phyloP scores from a whole-genome alignment of 441 rosid species.

The Erodium moschatum region DNA sequence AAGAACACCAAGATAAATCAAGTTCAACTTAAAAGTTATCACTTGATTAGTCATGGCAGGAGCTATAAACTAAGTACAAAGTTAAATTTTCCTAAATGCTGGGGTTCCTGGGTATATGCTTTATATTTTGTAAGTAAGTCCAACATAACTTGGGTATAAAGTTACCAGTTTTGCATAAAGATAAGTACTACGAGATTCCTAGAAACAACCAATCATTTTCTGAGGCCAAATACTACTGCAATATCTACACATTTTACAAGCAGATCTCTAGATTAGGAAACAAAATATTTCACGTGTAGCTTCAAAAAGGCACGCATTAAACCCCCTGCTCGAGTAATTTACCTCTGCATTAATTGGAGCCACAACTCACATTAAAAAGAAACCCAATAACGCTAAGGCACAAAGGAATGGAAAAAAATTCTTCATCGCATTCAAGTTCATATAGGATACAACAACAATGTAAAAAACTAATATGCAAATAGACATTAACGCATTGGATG shows the following conservation, averaged over 20 bases:
- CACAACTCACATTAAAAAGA: neutral
- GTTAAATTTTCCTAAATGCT: neutral
- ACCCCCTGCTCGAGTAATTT: neutral
- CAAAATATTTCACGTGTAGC: neutral
- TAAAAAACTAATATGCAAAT: neutral
- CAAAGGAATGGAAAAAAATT: neutral
- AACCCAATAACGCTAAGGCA: neutral
- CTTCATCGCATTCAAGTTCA: neutral
- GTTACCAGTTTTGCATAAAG: neutral
- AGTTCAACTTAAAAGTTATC: neutral
- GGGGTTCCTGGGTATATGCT: neutral
- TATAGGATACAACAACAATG: neutral
- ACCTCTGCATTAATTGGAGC: constrained; percentile 1
- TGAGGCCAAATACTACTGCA: neutral
- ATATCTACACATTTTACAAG: neutral
- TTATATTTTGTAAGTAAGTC: neutral
- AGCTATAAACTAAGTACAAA: neutral
- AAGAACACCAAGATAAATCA: neutral
- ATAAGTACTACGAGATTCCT: neutral
- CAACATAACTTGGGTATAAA: neutral
- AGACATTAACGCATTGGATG: neutral
- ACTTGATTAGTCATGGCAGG: neutral
- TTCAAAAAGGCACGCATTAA: neutral
- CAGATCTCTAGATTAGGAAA: neutral
- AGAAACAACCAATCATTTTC: neutral